Evolutionary conservation across 106 monocot species (phyloP), one percentile per base, ranked within the genome.

Genomic region (Acanthochlamys bracteata): DNA sequence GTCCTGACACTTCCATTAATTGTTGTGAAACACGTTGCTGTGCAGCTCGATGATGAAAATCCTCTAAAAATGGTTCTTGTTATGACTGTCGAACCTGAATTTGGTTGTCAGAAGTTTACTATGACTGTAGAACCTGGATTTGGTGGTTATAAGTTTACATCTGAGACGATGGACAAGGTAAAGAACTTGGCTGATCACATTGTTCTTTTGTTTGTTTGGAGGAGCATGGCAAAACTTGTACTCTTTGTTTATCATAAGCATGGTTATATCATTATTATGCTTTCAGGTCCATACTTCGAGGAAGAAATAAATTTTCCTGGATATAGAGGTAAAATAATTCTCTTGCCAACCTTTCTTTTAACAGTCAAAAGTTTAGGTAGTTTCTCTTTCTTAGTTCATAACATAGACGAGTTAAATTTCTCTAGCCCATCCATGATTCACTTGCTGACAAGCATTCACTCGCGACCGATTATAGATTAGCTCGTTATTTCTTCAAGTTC

Each of bases 41-140:
- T 20, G 24, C 70, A 96, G 90, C 83, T 96, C 63, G 95, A 96
- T 76, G 54, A 79, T 74, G 81, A 77, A 62, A 76, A 87, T 78
- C 84, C 90, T 45, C 82, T 96, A 19, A 87, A 96, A 66, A 52
- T 96, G 84, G 95, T 96, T 53, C 84, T 96, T 60, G 82, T 96
- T 65, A 96, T 96, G 95, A 90, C 95, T 16, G 95, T 96, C 39
- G 95, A 96, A 68, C 95, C 95, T 63, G 95, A 90, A 25, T 96
- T 96, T 83, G 95, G 95, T 53, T 90, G 95, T 20, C 95, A 96
- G 65, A 90, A 96, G 41, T 96, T n/a, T n/a, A n/a, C n/a, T 65
- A 96, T 96, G 95, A 90, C 95, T 16, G 95, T 96, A 42, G 95
- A 96, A 68, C 95, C 95, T 63, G 95, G 95, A 25, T 96, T 96